Base-by-base conservation (phyloP, 2,329 filamentous ascomycete genomes). In the Aspergillus chevalieri region DNA sequence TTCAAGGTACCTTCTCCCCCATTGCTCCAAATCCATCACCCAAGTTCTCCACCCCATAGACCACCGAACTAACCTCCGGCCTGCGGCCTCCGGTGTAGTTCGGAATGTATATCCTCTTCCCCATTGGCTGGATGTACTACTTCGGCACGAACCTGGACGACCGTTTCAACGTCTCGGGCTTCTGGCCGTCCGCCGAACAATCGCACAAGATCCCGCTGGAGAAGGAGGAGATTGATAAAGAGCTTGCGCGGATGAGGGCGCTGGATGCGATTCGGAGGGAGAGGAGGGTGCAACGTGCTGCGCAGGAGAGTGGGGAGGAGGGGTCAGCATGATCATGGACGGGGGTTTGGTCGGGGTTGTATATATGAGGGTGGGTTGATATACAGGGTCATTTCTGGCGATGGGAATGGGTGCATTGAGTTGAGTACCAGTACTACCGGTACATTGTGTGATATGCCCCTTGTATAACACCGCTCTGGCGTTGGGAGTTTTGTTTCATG, bases 61-160 rank as follows among this genome's bases (percentile, higher is more conserved):
- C 12, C 42, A 38, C 38, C 45, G 52, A 52, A 48, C 15, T 43
- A 24, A 19, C 33, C 19, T 12, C 41, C n/a, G 38, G 26, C 26
- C 26, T 28, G 8, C 26, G 26, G 26, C 21, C 19, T 36, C 12
- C 12, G 33, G 6, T 15, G 6, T 15, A 96, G 92, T 98, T 98
- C 71, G 91, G 92, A 76, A 88, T 94, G 81, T 98, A 98, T 77
- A 85, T 98, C 76, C 86, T 96, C 80, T 98, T 98, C 74, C 93
- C 93, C 15, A 97, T 98, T 64, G 90, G 89, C 62, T 91, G 93
- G 78, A 98, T 98, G 93, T 97, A 94, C 79, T 98, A 98, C 78
- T 98, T 97, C 72, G 93, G 93, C 67, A 95, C 91, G 49, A 98
- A 98, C 72, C 88, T 98, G 66, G 93, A 98, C 73, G 81, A 86